A percentile compares a stretch with the other conserved stretches of the same genome.
These are phyloP conservation scores for Gracilaria caudata DNA, from an alignment of 23 red algal species.

Conservation along the genomic window DNA sequence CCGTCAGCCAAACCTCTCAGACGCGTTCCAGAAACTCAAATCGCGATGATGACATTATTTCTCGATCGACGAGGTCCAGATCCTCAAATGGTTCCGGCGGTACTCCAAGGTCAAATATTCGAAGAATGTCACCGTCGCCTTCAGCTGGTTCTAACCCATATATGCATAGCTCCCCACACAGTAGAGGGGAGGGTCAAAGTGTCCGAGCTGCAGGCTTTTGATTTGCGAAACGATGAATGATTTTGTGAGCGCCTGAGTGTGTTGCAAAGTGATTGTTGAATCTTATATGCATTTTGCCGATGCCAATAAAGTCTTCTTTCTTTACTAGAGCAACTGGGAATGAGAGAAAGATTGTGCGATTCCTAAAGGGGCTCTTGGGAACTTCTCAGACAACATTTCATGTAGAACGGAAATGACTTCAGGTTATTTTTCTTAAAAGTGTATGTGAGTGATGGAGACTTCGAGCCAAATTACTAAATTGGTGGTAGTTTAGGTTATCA, in stretches of 20 bases:
- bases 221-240: background rate
- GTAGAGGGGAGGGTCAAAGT: constrained; percentile 35
- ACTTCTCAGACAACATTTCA: too few relatives aligned
- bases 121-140: background rate
- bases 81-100: constrained; percentile 56
- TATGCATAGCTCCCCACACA: constrained; percentile 36
- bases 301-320: constrained; percentile 1
- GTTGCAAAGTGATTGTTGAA: background rate
- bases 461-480: too few relatives aligned
- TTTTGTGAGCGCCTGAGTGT: background rate
- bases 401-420: too few relatives aligned
- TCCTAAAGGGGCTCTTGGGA: too few relatives aligned
- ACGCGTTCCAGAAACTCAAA: constrained; percentile 31
- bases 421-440: background rate
- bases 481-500: too few relatives aligned
- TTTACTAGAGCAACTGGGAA: background rate
- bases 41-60: constrained; percentile 24
- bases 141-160: constrained; percentile 6
- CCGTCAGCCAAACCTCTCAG: constrained; percentile 31
- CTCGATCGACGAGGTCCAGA: constrained; percentile 23
- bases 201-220: constrained; percentile 26
- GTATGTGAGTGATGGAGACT: background rate
- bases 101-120: constrained; percentile 32
- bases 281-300: constrained; percentile 4
- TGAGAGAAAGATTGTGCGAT: too few relatives aligned